A percentile compares a stretch with the other conserved stretches of the same genome.
Conservation (phyloP, 169 alveolate species). For the Pseudocohnilembus persalinus region DNA sequence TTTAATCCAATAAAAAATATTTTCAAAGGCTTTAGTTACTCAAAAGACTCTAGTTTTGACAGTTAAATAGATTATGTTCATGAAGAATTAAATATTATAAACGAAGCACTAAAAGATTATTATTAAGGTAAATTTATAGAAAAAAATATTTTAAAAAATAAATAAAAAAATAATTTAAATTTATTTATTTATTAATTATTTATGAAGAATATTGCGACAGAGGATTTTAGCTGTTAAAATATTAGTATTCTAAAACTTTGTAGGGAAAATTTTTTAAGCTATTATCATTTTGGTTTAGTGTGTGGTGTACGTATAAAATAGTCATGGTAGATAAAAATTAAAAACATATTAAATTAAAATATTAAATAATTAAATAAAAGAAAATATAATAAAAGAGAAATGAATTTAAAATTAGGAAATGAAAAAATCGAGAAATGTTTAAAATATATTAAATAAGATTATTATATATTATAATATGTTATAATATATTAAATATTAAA, state of each 20-base stretch:
- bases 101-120: not conserved
- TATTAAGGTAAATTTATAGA: not conserved
- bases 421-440: too few relatives aligned
- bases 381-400: too few relatives aligned
- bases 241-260: not conserved
- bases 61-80: too few relatives aligned
- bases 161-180: too few relatives aligned
- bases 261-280: not conserved
- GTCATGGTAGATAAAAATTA: not conserved
- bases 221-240: not conserved
- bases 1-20: not conserved
- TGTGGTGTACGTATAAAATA: not conserved
- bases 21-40: not conserved
- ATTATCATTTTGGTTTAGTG: not conserved
- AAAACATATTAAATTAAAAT: too few relatives aligned
- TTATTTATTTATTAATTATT: too few relatives aligned
- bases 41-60: not conserved
- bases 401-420: too few relatives aligned
- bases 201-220: not conserved
- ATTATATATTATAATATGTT: too few relatives aligned
- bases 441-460: too few relatives aligned
- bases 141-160: too few relatives aligned
- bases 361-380: too few relatives aligned
- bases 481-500: too few relatives aligned
- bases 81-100: not conserved